These are phyloP conservation scores for Chenopodium formosanum DNA, from an alignment of 148 eudicot species.

Conservation along the genomic window DNA sequence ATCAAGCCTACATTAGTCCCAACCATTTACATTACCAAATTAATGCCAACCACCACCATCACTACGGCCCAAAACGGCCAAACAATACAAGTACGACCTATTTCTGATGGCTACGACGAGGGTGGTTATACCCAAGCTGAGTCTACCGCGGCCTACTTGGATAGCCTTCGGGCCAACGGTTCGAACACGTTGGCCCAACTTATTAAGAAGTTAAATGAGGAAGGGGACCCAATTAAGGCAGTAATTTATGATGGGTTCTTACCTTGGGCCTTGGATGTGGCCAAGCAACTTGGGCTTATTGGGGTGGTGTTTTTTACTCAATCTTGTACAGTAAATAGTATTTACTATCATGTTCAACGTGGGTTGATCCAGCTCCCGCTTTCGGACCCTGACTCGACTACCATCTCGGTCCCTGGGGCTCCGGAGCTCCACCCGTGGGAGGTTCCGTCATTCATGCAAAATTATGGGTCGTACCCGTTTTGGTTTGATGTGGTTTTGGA, in stretches of 20 bases:
- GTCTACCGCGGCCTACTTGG: constrained; percentile 29
- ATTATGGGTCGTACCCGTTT: constrained; percentile 35
- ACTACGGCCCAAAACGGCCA: constrained; percentile 23
- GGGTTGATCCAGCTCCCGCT: constrained; percentile 40
- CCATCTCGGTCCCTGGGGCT: constrained; percentile 39
- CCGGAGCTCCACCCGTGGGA: constrained; percentile 37
- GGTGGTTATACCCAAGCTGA: constrained; percentile 39
- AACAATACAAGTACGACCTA: constrained; percentile 30
- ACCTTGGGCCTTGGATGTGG: constrained; percentile 64
- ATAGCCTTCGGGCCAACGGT: constrained; percentile 32
- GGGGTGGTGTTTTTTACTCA: constrained; percentile 54
- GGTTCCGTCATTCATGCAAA: constrained; percentile 35
- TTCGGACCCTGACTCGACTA: constrained; percentile 12
- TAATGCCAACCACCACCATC: constrained; percentile 26
- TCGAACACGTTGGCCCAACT: constrained; percentile 32
- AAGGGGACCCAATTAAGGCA: constrained; percentile 36
- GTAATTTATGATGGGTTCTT: constrained; percentile 49
- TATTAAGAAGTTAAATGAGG: constrained; percentile 23
- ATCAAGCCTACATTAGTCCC: constrained; percentile 39
- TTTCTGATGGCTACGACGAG: constrained; percentile 53
- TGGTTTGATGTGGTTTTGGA: constrained; percentile 27
- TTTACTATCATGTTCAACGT: constrained; percentile 48
- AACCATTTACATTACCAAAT: constrained; percentile 36
- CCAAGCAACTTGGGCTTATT: constrained; percentile 36
- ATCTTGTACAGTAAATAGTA: constrained; percentile 50